These are phyloP conservation scores for Hypoxylon sp. DNA, from an alignment of 2,329 filamentous ascomycete genomes.

Conservation along the genomic window DNA sequence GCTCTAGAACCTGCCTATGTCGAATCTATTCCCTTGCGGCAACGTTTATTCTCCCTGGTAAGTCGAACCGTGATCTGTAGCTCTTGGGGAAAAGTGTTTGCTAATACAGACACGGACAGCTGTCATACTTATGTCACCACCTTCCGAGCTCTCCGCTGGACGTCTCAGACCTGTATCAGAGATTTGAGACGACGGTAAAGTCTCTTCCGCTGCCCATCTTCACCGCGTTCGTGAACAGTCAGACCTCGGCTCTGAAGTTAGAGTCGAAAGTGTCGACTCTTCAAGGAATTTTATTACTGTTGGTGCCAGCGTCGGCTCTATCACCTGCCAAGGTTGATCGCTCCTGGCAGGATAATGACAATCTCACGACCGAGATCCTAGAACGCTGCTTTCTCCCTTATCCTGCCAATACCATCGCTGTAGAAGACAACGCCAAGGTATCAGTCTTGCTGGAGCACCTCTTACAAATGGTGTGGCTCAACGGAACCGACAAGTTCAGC, in stretches of 20 bases:
- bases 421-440: constrained; percentile 76
- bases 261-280: constrained; percentile 55
- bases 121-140: constrained; percentile 57
- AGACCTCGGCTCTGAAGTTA: constrained; percentile 48
- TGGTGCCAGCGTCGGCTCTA: constrained; percentile 54
- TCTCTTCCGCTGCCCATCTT: constrained; percentile 67
- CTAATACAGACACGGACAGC: constrained; percentile 40
- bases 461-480: constrained; percentile 60
- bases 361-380: constrained; percentile 56
- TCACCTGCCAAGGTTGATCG: constrained; percentile 52
- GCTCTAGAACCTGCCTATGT: constrained; percentile 51
- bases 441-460: constrained; percentile 73
- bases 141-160: constrained; percentile 52
- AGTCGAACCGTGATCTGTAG: constrained; percentile 28
- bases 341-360: constrained; percentile 48
- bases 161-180: constrained; percentile 65
- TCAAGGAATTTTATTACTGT: constrained; percentile 54
- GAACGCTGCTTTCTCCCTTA: constrained; percentile 70
- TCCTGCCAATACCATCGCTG: constrained; percentile 66
- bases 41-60: constrained; percentile 68
- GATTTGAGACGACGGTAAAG: constrained; percentile 63
- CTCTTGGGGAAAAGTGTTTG: background rate
- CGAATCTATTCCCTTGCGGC: constrained; percentile 67
- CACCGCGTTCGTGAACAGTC: constrained; percentile 59
- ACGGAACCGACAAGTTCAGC: constrained; percentile 48